phyloP scores from a whole-genome alignment of 1,284 basidiomycete species.

The Naganishia sp. region DNA sequence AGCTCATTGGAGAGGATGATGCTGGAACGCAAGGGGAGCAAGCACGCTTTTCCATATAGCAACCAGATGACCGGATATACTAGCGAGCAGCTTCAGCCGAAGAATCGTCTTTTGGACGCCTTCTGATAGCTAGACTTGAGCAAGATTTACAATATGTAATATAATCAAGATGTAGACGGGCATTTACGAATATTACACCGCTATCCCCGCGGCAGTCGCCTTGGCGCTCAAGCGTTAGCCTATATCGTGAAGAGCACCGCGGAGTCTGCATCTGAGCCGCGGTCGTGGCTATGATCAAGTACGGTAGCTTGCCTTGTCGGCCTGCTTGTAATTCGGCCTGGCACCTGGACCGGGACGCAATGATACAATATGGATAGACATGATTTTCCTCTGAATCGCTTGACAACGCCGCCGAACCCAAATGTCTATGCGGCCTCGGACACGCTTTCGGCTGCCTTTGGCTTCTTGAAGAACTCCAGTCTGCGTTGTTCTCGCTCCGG shows the following conservation, averaged over 20 bases:
- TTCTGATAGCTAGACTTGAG: not conserved
- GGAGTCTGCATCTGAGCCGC: too few species aligned
- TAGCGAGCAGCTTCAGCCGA: slow-evolving; percentile 15
- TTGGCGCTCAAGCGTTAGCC: too few species aligned
- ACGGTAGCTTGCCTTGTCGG: too few species aligned
- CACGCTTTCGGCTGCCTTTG: slow-evolving; percentile 33
- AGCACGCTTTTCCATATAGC: slow-evolving; percentile 29
- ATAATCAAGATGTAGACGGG: too few species aligned
- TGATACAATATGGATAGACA: slow-evolving; percentile 6
- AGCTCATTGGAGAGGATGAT: slow-evolving; percentile 20
- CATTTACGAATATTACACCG: too few species aligned
- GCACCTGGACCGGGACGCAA: not conserved
- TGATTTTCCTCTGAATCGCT: not conserved
- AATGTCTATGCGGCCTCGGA: slow-evolving; percentile 8
- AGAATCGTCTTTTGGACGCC: slow-evolving; percentile 1
- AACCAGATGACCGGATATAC: slow-evolving; percentile 28
- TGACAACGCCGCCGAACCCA: not conserved
- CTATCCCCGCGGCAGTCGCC: too few species aligned
- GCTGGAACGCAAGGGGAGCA: slow-evolving; percentile 27
- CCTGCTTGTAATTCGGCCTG: too few species aligned
- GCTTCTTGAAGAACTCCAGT: slow-evolving; percentile 57
- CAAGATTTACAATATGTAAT: not conserved
- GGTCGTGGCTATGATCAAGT: too few species aligned
- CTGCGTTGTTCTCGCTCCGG: slow-evolving; percentile 56
- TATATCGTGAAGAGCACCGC: too few species aligned